Evolutionary conservation across 768 basidiomycete genomes (phyloP).

Genomic region (Hemileccinum rubropunctum): DNA sequence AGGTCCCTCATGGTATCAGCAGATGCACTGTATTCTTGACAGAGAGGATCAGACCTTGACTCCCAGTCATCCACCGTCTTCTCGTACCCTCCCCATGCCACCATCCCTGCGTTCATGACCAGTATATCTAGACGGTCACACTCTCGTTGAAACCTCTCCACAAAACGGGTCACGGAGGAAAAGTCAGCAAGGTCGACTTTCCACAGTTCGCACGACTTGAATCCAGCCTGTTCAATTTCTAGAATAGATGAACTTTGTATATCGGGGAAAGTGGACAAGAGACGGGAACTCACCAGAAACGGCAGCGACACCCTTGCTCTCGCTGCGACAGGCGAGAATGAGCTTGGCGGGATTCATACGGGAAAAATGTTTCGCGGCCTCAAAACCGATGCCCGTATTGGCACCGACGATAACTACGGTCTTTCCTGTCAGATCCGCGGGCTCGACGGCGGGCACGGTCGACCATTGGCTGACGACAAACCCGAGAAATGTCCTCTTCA

Average conservation of each 20-base stretch:
- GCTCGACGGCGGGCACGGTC: conserved; percentile 13
- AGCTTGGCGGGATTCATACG: conserved; percentile 30
- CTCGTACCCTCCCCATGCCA: conserved; percentile 6
- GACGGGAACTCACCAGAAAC: conserved; percentile 15
- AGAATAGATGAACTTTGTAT: not conserved
- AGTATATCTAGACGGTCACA: conserved; percentile 29
- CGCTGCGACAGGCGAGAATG: conserved; percentile 28
- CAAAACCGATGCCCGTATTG: conserved; percentile 34
- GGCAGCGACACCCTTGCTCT: conserved; percentile 22
- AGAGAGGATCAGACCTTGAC: conserved; percentile 28
- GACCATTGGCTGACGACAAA: conserved; percentile 19
- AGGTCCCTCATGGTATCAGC: not conserved
- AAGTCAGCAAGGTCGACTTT: conserved; percentile 16
- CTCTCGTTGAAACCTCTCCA: conserved; percentile 6
- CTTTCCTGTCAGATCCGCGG: conserved; percentile 26
- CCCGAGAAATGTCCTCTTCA: conserved; percentile 9
- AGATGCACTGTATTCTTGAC: not conserved
- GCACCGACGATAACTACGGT: conserved; percentile 32
- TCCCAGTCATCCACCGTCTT: conserved; percentile 47
- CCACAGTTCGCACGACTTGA: conserved; percentile 31
- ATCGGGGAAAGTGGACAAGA: not conserved
- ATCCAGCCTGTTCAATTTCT: conserved; percentile 31
- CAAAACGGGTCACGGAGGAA: conserved; percentile 11
- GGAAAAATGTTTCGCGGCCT: conserved; percentile 30
- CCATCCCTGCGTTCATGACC: conserved; percentile 42